Base-by-base conservation (phyloP, 805 yeast genomes). In the Maudiozyma pseudohumilis region DNA sequence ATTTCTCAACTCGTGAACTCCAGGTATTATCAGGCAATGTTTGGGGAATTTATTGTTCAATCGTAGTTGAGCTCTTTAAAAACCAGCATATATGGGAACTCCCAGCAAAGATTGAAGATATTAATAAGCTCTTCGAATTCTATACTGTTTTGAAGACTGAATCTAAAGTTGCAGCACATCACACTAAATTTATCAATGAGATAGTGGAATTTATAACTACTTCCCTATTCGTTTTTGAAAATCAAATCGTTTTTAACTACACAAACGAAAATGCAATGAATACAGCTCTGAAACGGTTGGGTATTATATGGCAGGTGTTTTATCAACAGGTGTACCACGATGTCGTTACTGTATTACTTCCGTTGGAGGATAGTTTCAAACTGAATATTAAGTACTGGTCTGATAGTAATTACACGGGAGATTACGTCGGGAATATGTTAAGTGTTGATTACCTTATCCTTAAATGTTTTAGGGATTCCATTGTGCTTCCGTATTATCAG, bases 271-370 rank as follows among this genome's bases (percentile, higher is more conserved):
- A 47, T n/a, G 52, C 53, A 2, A 63, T 62, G 41, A 63, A 61
- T 45, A 47, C 61, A 34, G 53, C 63, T 7, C 44, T 55, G 29
- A 59, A 53, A 38, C 58, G 59, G 49, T 60, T 60, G 7, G 61
- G 69, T 2, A 49, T 65, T 1, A 62, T 75, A 2, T 80, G 87
- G 87, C 68, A 66, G 13, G 59, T 60, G 19, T 80, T 79, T 51
- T 72, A 69, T 44, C 62, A 64, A n/a, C 66, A 69, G 27, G 68
- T 76, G 2, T 66, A 72, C 36, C 76, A 75, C 37, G 75, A 75
- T 48, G 59, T 79, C 15, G 70, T 76, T 41, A 81, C 81, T 0
- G 68, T 76, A 0, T 69, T 80, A 34, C 45, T 77, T 24, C 88
- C 88, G 0, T 49, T 81, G 17, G 66, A 59, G 5, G 40, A 40